phyloP scores from a whole-genome alignment of 1,284 basidiomycete genomes.

The Tilletia indica region DNA sequence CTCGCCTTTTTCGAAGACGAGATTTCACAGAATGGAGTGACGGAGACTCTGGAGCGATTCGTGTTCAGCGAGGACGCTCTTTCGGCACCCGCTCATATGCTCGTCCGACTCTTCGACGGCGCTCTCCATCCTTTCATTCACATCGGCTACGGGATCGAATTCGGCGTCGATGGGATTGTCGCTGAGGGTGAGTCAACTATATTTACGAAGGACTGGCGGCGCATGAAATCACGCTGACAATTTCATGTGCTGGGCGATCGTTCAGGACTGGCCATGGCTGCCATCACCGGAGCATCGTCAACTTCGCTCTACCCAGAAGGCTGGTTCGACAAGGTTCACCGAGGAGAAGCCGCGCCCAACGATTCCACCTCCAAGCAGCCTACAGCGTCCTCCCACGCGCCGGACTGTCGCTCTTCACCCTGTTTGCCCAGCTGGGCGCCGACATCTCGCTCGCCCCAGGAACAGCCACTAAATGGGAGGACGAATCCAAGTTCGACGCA shows the following conservation, averaged over 20 bases:
- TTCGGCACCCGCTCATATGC: slow-evolving; percentile 17
- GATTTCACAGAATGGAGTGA: slow-evolving; percentile 16
- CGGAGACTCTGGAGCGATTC: slow-evolving; percentile 24
- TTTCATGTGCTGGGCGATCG: slow-evolving; percentile 19
- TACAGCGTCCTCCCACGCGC: slow-evolving; percentile 14
- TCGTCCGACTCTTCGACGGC: slow-evolving; percentile 44
- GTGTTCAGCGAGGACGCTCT: slow-evolving; percentile 32
- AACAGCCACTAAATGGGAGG: slow-evolving; percentile 9
- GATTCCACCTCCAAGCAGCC: background rate
- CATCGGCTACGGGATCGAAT: slow-evolving; percentile 53
- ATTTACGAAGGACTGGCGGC: no score
- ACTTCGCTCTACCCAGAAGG: slow-evolving; percentile 25
- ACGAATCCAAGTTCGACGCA: background rate
- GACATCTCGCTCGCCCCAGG: slow-evolving; percentile 17
- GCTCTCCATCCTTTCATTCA: slow-evolving; percentile 55
- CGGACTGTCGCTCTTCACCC: slow-evolving; percentile 18
- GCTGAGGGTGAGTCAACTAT: slow-evolving; percentile 40
- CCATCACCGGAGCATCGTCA: slow-evolving; percentile 20
- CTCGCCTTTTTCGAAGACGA: slow-evolving; percentile 32
- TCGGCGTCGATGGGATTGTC: slow-evolving; percentile 36
- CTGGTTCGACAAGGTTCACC: slow-evolving; percentile 19
- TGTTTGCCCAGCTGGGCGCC: slow-evolving; percentile 4
- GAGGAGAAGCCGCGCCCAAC: background rate
- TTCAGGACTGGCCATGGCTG: slow-evolving; percentile 34
- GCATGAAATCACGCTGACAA: no score